Evolutionary conservation across 1,284 basidiomycete species (phyloP).

Genomic region (Caloboletus firmus): DNA sequence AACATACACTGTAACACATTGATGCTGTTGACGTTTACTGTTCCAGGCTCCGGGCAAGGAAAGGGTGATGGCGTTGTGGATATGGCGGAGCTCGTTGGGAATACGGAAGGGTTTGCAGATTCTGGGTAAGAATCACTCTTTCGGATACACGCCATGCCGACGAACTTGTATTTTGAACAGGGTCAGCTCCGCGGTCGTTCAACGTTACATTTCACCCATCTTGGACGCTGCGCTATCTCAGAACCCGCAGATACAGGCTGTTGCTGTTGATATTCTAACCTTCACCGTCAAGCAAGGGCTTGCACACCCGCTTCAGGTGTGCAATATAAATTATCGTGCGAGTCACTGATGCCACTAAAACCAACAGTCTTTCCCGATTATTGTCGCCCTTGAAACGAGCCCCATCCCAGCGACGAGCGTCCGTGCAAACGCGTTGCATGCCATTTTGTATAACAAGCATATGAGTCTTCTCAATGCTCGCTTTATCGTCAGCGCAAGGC

Average conservation of each 20-base stretch:
- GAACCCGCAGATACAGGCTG: constrained; percentile 69
- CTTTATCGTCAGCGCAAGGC: constrained; percentile 75
- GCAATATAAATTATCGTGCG: constrained; percentile 11
- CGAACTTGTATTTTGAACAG: constrained; percentile 41
- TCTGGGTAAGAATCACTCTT: constrained; percentile 64
- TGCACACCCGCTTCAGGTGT: constrained; percentile 87
- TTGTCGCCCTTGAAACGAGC: constrained; percentile 92
- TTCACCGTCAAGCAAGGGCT: constrained; percentile 95
- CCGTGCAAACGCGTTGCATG: constrained; percentile 80
- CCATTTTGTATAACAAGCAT: constrained; percentile 85
- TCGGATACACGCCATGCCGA: background rate
- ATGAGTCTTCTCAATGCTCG: constrained; percentile 86
- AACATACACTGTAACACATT: background rate
- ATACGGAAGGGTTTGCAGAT: constrained; percentile 91
- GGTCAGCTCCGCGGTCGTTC: constrained; percentile 90
- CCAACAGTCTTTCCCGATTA: constrained; percentile 83
- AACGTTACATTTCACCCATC: constrained; percentile 85
- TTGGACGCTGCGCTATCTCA: constrained; percentile 78
- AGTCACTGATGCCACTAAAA: background rate
- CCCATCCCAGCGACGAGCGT: constrained; percentile 59
- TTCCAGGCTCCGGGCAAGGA: constrained; percentile 37
- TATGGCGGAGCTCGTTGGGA: constrained; percentile 92
- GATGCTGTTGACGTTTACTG: background rate
- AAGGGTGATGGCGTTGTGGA: constrained; percentile 60
- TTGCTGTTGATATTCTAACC: constrained; percentile 88